phyloP scores from a whole-genome alignment of 805 yeast species.

The Teunomyces barrocoloradensis region DNA sequence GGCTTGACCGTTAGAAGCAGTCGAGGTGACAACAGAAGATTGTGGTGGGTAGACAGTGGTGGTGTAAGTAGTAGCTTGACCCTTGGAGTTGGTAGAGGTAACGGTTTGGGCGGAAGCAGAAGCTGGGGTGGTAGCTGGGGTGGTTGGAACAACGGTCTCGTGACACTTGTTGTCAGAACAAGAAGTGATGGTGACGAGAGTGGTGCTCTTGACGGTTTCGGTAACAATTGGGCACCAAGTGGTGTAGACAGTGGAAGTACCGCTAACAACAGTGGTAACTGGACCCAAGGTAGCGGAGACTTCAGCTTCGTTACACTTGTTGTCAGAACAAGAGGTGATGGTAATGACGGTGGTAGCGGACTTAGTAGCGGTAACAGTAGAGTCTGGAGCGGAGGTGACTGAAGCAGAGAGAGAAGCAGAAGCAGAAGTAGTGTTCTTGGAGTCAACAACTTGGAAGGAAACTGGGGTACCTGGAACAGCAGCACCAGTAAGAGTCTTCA shows the following conservation, averaged over 20 bases:
- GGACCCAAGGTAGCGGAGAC: constrained; percentile 15
- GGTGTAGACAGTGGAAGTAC: constrained; percentile 38
- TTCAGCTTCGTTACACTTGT: constrained; percentile 21
- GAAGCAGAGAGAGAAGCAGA: constrained; percentile 9
- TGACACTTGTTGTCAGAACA: constrained; percentile 30
- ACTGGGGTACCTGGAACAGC: constrained; percentile 14
- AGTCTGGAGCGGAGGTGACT: constrained; percentile 7
- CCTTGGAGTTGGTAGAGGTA: constrained; percentile 17
- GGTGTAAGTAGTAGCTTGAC: constrained; percentile 17
- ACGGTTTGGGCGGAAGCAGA: constrained; percentile 30
- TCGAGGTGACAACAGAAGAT: constrained; percentile 8
- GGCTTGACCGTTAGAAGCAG: constrained; percentile 8
- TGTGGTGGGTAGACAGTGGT: constrained; percentile 9
- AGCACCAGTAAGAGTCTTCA: constrained; percentile 26
- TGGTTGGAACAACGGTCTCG: constrained; percentile 23
- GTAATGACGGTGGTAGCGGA: constrained; percentile 26
- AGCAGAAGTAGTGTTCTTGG: constrained; percentile 9
- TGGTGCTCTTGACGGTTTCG: constrained; percentile 14
- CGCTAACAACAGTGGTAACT: constrained; percentile 32
- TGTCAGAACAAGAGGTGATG: constrained; percentile 38
- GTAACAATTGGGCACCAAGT: constrained; percentile 33
- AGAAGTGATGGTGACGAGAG: constrained; percentile 37
- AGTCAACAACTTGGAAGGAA: constrained; percentile 16
- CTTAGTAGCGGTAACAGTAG: constrained; percentile 10
- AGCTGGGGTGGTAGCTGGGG: constrained; percentile 32